Percentiles rank a stretch among this genome's conserved stretches.
Conservation (phyloP, 345 rosid genomes). For the Tarenaya hassleriana region DNA sequence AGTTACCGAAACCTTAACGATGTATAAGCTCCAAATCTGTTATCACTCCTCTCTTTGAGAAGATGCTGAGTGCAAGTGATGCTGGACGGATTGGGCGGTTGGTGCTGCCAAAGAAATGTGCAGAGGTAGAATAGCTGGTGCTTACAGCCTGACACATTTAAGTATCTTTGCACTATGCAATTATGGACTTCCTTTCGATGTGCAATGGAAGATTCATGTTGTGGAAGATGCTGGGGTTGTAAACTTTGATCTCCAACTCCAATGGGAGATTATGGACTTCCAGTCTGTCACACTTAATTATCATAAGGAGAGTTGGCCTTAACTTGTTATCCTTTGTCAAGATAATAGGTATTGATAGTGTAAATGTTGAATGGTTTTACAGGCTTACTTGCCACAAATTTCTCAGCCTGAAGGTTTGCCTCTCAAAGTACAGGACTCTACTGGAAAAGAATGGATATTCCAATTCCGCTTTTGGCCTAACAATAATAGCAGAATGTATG, state of each 20-base stretch:
- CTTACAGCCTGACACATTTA: background rate
- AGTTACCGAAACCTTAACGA: slow-evolving; percentile 49
- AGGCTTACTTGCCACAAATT: slow-evolving; percentile 88
- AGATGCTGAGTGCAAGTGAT: slow-evolving; percentile 94
- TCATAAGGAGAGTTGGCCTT: slow-evolving; percentile 11
- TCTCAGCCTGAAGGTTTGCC: slow-evolving; percentile 88
- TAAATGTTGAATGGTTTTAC: slow-evolving; percentile 25
- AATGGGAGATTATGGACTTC: no score
- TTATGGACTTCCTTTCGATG: slow-evolving; percentile 11
- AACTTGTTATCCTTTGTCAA: slow-evolving; percentile 12
- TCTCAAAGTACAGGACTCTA: slow-evolving; percentile 83
- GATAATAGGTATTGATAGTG: slow-evolving; percentile 7
- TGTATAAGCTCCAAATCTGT: slow-evolving; percentile 62
- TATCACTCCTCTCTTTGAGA: slow-evolving; percentile 86
- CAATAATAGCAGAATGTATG: slow-evolving; percentile 88
- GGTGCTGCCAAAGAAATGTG: slow-evolving; percentile 90
- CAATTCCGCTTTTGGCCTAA: slow-evolving; percentile 97
- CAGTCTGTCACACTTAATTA: no score
- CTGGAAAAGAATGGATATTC: slow-evolving; percentile 93
- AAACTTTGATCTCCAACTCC: no score
- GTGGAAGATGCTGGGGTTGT: slow-evolving; percentile 16
- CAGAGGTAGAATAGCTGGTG: slow-evolving; percentile 57
- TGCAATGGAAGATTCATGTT: slow-evolving; percentile 5
- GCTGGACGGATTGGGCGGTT: slow-evolving; percentile 86
- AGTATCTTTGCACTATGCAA: slow-evolving; percentile 14